Evolutionary conservation across 148 eudicot species (phyloP), one percentile per base, ranked within the genome.

Genomic region (Fagopyrum homotropicum): DNA sequence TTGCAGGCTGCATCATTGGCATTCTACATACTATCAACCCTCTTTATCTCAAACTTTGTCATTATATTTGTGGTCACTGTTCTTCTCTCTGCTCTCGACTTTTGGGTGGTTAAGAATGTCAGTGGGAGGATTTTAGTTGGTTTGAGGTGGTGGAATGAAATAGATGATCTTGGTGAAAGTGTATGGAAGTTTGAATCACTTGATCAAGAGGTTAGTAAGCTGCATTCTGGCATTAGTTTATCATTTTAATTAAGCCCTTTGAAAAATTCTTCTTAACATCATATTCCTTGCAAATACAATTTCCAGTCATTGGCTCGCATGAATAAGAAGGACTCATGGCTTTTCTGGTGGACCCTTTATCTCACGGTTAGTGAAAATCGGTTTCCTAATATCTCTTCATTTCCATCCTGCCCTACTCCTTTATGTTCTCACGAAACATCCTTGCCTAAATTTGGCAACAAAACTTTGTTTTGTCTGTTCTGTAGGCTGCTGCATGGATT

Each of bases 121-220:
- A 95, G 97, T 86, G 98, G 98, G 11, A 91, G 98, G 15, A 92
- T 95, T 72, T 86, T 95, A 76, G 98, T 95, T 76, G 98, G 97
- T 72, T 85, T 95, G 75, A 89, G 97, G 85, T 95, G 98, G 97
- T 95, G 97, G 98, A 95, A 95, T 88, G 98, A 95, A 83, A 92
- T 92, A 52, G 76, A 95, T 78, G 93, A 95, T 35, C 79, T 87
- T 60, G 97, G 96, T 74, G 97, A 92, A 78, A 92, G 97, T 75
- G 87, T 95, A 70, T 95, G 98, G 98, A 92, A 87, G 76, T 95
- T 88, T 86, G 97, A 95, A 85, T 91, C 97, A 81, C 98, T 95
- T 81, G 98, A 95, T 75, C 93, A 90, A 77, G 97, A 95, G 96
- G 98, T 94, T 60, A 77, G 88, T 84, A 44, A 43, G 52, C 22